phyloP scores from a whole-genome alignment of 108 stramenopile genomes.

The Fragilariopsis cylindrus region DNA sequence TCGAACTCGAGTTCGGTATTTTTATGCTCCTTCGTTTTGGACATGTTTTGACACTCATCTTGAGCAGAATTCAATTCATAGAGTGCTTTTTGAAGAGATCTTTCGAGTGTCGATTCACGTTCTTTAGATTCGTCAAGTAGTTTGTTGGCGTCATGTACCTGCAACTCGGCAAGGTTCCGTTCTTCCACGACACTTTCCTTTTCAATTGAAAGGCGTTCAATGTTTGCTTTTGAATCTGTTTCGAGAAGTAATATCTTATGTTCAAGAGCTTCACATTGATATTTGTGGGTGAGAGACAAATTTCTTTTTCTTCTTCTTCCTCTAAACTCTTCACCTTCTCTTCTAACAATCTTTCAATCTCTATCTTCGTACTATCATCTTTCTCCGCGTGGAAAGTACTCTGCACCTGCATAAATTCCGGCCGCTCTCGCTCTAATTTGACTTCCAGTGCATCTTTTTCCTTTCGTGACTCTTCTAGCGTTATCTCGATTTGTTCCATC shows the following conservation, averaged over 20 bases:
- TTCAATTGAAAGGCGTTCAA: constrained; percentile 3
- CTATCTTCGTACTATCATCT: too few relatives aligned
- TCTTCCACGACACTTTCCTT: background rate
- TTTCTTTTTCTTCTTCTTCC: too few relatives aligned
- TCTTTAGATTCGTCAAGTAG: constrained; percentile 7
- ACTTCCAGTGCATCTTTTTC: too few relatives aligned
- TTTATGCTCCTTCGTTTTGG: constrained; percentile 1
- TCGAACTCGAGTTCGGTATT: background rate
- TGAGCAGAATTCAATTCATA: background rate
- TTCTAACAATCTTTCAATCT: too few relatives aligned
- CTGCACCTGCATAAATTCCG: too few relatives aligned
- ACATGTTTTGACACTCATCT: background rate
- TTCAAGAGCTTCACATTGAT: background rate
- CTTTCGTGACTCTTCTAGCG: too few relatives aligned
- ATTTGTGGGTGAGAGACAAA: too few relatives aligned
- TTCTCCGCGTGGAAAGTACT: too few relatives aligned
- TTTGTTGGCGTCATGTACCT: background rate
- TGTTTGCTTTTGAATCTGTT: constrained; percentile 5
- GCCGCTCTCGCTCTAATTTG: too few relatives aligned
- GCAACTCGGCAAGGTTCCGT: background rate
- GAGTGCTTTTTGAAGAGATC: background rate
- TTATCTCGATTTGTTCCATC: too few relatives aligned
- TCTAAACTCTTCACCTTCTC: too few relatives aligned
- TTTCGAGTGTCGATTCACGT: background rate
- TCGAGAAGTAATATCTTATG: background rate